Conservation (phyloP, 306 rosid species). For the Vigna unguiculata region DNA sequence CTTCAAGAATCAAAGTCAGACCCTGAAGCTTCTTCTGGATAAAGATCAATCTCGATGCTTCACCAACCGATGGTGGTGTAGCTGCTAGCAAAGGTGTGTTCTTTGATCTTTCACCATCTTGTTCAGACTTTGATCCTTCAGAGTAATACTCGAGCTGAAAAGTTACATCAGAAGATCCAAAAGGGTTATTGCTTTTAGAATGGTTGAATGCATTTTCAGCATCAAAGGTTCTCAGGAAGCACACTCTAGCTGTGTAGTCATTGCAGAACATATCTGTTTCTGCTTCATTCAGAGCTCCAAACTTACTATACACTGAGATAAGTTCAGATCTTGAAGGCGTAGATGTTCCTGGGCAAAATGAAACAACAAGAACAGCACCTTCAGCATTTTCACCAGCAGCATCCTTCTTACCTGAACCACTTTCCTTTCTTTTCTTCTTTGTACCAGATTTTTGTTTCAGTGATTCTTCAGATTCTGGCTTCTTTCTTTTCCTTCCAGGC, state of each 20-base stretch:
- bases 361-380: slow-evolving; percentile 54
- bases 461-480: slow-evolving; percentile 49
- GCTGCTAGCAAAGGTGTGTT: slow-evolving; percentile 37
- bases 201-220: slow-evolving; percentile 64
- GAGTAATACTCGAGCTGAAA: slow-evolving; percentile 53
- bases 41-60: slow-evolving; percentile 51
- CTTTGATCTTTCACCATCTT: slow-evolving; percentile 48
- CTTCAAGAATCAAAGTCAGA: slow-evolving; percentile 60
- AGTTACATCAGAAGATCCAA: slow-evolving; percentile 53
- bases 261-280: slow-evolving; percentile 64
- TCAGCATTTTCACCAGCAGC: slow-evolving; percentile 31
- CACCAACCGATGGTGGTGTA: slow-evolving; percentile 34
- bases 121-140: slow-evolving; percentile 52
- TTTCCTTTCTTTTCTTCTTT: slow-evolving; percentile 47
- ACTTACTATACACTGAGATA: slow-evolving; percentile 56
- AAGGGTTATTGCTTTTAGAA: slow-evolving; percentile 62
- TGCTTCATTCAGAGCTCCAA: slow-evolving; percentile 63
- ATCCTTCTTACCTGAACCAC: slow-evolving; percentile 38
- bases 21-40: slow-evolving; percentile 62
- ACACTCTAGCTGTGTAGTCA: slow-evolving; percentile 69
- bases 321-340: slow-evolving; percentile 77
- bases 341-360: slow-evolving; percentile 66
- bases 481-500: slow-evolving; percentile 67
- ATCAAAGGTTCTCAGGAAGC: slow-evolving; percentile 55
- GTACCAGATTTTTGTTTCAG: slow-evolving; percentile 40